Evolutionary conservation across 495 filamentous ascomycete genomes (phyloP).

Genomic region (Astrothelium subdiscretum): DNA sequence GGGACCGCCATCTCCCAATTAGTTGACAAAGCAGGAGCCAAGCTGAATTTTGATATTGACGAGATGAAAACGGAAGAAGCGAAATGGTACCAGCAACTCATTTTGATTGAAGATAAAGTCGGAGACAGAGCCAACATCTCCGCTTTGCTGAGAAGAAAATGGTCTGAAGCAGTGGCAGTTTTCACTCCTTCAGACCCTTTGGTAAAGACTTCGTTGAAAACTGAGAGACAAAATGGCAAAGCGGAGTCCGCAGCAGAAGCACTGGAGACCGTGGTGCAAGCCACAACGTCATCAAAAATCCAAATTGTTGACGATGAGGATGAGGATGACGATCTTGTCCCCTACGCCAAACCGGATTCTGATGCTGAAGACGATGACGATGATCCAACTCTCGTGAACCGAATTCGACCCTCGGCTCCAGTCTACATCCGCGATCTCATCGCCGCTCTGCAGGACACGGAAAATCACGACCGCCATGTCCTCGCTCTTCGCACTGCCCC

Average conservation of each 20-base stretch:
- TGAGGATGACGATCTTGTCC: slow-evolving; percentile 58
- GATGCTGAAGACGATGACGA: slow-evolving; percentile 86
- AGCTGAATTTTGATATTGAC: slow-evolving; percentile 74
- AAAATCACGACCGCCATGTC: slow-evolving; percentile 72
- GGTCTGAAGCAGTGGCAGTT: neutral
- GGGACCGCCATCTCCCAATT: slow-evolving; percentile 71
- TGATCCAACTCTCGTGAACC: slow-evolving; percentile 72
- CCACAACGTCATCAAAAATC: slow-evolving; percentile 11
- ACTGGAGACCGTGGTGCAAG: slow-evolving; percentile 13
- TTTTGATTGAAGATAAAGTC: slow-evolving; percentile 48
- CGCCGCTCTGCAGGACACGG: slow-evolving; percentile 61
- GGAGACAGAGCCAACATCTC: slow-evolving; percentile 45
- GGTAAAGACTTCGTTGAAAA: neutral
- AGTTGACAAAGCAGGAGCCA: slow-evolving; percentile 60
- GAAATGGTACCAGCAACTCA: slow-evolving; percentile 61
- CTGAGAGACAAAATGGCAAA: neutral
- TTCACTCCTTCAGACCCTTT: neutral
- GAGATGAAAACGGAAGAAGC: slow-evolving; percentile 64
- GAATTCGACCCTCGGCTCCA: slow-evolving; percentile 72
- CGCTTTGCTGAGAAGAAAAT: slow-evolving; percentile 1
- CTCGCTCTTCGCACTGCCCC: slow-evolving; percentile 68
- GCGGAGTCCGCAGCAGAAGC: neutral
- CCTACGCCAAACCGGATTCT: slow-evolving; percentile 87
- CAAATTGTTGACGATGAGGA: slow-evolving; percentile 21
- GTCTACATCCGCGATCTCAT: slow-evolving; percentile 91